phyloP scores from a whole-genome alignment of 371 early-diverging fungal species.

The Lichtheimia corymbifera region DNA sequence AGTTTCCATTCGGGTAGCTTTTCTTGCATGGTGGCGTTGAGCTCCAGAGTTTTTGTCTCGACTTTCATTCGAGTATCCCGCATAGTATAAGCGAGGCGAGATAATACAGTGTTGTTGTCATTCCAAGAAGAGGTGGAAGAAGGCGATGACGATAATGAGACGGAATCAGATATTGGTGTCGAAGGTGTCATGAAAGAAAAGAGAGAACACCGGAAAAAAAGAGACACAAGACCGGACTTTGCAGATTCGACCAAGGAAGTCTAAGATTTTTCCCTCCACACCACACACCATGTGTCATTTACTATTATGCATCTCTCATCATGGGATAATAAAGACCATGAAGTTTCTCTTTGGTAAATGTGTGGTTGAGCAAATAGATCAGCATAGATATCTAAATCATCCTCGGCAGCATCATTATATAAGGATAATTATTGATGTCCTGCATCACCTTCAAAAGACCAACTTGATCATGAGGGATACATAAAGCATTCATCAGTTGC shows the following conservation, averaged over 20 bases:
- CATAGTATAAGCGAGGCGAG: slow-evolving; percentile 22
- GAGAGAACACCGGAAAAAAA: neutral
- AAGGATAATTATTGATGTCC: too few species aligned
- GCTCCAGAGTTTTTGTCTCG: slow-evolving; percentile 40
- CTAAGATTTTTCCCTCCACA: neutral
- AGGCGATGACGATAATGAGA: neutral
- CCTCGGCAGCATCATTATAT: too few species aligned
- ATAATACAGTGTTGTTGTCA: neutral
- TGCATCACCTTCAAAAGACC: too few species aligned
- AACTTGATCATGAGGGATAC: too few species aligned
- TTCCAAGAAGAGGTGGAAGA: slow-evolving; percentile 6
- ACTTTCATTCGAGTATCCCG: slow-evolving; percentile 42
- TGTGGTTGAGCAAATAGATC: too few species aligned
- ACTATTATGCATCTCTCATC: too few species aligned
- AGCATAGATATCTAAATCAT: too few species aligned
- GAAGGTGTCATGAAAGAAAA: slow-evolving; percentile 4
- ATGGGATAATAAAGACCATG: too few species aligned
- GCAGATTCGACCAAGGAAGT: neutral
- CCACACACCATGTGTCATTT: neutral
- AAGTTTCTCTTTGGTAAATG: too few species aligned
- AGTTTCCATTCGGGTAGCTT: slow-evolving; percentile 49
- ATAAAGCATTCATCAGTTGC: too few species aligned
- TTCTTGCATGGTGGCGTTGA: slow-evolving; percentile 52
- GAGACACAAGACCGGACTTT: neutral
- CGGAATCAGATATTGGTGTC: neutral